Evolutionary conservation across 768 basidiomycete species (phyloP).

Genomic region (Suillus fuscotomentosus): DNA sequence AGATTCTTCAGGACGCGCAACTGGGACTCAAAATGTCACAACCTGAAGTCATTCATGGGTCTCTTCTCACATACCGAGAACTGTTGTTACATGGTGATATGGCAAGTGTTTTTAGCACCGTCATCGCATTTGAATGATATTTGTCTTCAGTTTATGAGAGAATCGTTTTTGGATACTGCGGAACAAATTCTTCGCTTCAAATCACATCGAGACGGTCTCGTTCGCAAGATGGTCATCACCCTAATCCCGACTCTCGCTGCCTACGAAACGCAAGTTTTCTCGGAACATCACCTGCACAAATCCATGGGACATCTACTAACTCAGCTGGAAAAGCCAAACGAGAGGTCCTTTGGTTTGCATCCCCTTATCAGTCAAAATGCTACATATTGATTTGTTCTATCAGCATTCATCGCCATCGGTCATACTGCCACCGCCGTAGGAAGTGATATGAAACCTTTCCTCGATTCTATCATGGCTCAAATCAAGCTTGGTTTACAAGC

Average conservation of each 20-base stretch:
- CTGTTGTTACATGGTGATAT: slow-evolving; percentile 91
- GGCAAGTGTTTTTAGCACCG: slow-evolving; percentile 47
- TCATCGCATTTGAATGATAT: background rate
- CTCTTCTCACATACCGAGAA: slow-evolving; percentile 87
- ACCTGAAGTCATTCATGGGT: slow-evolving; percentile 91
- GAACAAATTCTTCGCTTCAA: slow-evolving; percentile 90
- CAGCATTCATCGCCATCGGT: slow-evolving; percentile 95
- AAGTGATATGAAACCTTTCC: slow-evolving; percentile 93
- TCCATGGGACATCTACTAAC: slow-evolving; percentile 90
- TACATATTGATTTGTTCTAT: slow-evolving; percentile 12
- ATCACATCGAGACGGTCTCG: slow-evolving; percentile 80
- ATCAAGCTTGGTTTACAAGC: slow-evolving; percentile 88
- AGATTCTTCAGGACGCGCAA: slow-evolving; percentile 89
- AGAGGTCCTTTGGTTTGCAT: slow-evolving; percentile 78
- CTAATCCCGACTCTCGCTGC: slow-evolving; percentile 93
- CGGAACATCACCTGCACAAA: slow-evolving; percentile 87
- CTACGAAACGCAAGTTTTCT: slow-evolving; percentile 92
- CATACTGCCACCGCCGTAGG: slow-evolving; percentile 90
- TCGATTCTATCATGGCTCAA: slow-evolving; percentile 86
- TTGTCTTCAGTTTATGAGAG: slow-evolving; percentile 75
- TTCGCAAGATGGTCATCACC: slow-evolving; percentile 93
- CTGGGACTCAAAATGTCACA: slow-evolving; percentile 74
- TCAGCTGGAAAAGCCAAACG: slow-evolving; percentile 85
- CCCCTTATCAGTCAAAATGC: background rate
- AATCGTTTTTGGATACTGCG: slow-evolving; percentile 81